Base-by-base conservation (phyloP, 257 asterid species). In the Primulina huaijiensis region DNA sequence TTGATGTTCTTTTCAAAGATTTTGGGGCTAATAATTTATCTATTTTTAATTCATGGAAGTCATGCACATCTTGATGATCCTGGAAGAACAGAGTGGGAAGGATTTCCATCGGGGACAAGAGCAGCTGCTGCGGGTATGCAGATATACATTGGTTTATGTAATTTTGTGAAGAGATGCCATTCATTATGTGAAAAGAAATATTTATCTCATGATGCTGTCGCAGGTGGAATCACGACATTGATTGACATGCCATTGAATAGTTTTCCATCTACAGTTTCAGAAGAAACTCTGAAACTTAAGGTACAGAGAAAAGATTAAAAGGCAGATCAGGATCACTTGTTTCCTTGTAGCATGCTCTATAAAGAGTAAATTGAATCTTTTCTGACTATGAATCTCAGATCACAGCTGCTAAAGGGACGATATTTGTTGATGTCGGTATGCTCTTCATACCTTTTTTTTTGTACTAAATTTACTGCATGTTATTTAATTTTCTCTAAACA, bases 81-180 rank as follows among this genome's bases (percentile, higher is more conserved):
- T 52, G 98, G 98, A 80, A 84, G 93, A 78, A 73, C 96, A 72
- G 98, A 92, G 70, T 92, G 98, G 98, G 98, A 92, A 80, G 98
- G 97, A 37, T 92, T 92, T 86, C 96, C 97, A 56, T 92, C 97
- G 29, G 98, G 98, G 74, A 92, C 97, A 71, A 88, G 81, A 78
- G 97, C 99, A 64, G 99, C 97, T 14, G 97, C 96, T 75, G 99
- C 96, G 67, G 99, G 99, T 94, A 83, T 60, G 67, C 62, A 35
- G 12, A 73, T 75, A 43, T 61, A 73, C 46, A 57, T 11, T 40
- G 35, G 58, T 68, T 60, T 68, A 55, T 73, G 63, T 7, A 9
- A 17, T 33, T 43, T 55, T 23, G 23, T 55, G 20, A 67, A 46
- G 52, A 3, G n/a, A 29, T 25, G 67, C 4, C 60, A 16, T 56